Base-by-base conservation (phyloP, 306 rosid genomes). In the Casuarina cunninghamiana region DNA sequence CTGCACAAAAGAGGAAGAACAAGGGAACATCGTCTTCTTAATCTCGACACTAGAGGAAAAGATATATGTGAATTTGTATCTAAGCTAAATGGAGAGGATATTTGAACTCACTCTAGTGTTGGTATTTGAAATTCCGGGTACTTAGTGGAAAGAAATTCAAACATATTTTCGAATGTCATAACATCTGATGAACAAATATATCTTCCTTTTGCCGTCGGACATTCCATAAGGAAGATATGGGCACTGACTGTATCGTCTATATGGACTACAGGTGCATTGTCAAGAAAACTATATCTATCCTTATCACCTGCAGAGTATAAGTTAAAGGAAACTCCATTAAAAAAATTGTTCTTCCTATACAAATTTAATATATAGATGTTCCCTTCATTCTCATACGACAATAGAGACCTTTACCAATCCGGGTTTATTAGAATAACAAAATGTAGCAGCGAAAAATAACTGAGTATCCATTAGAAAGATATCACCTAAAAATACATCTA, bases 191-290 rank as follows among this genome's bases (percentile, higher is more conserved):
- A 88, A 71, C 97, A 91, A 81, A 82, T 89, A 72, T 78, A 86
- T 62, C 93, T 79, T 76, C 92, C 93, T 16, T 70, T 78, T 8
- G 84, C 88, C 74, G 77, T 50, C 39, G 62, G 81, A 65, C 71
- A 63, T 66, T 86, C 83, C 32, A 87, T 73, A 26, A 86, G 86
- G 80, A 75, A 85, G 4, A 89, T 86, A 5, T 83, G 89, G 32
- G 89, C 89, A 42, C 83, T 63, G 1, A 78, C 74, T 35, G 79
- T 81, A 78, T 91, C 96, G 44, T 91, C 91, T 58, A 85, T 73
- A 77, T 90, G 91, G 61, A 87, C 96, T 82, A 89, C 41, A 82
- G 82, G 69, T 15, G 65, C 75, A 75, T 82, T 74, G 2, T 54
- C 53, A 17, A 87, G 78, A 71, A 57, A 50, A 38, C 69, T 60